Evolutionary conservation across 2,329 filamentous ascomycete species (phyloP), one percentile per base, ranked within the genome.

Genomic region (Hypoxylon sp.): DNA sequence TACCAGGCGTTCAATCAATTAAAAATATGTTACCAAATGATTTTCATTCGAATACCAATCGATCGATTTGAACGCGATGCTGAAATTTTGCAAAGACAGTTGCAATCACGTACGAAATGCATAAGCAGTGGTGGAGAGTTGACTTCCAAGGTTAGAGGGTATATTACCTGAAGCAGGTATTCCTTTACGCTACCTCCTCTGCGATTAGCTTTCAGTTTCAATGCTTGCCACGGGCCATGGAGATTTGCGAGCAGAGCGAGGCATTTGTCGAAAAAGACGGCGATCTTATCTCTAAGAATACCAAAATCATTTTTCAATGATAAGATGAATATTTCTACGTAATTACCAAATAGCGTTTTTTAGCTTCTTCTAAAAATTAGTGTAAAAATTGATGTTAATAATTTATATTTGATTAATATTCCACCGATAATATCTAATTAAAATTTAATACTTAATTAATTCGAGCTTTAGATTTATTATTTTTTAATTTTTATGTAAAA

Each of bases 261-360:
- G n/a, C 37, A 30, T 54, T 54, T 37, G 24, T 54, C 24, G 51
- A 54, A 28, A 54, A 39, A 26, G 51, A 43, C 24, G 51, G 37
- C n/a, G 32, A 43, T 54, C 20, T 54, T 20, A 6, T 22, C 11
- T 54, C 44, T 43, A 7, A 15, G 2, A 22, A 41, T 17, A 22
- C 51, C 6, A 54, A 43, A 20, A 41, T 54, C 20, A 54, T 54
- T 17, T 15, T 43, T 20, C 39, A 15, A 17, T 6, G 39, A 20
- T 15, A 17, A 43, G 19, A 43, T 43, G 39, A 43, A 43, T 43
- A 19, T 10, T 43, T 43, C 39, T 43, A 43, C 8, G 19, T 15
- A 17, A 43, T 15, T 6, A 43, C 39, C 39, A 10, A 17, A 43
- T 6, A 43, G n/a, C 39, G 15, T 43, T 6, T 43, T 43, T 17